Evolutionary conservation across 2,329 filamentous ascomycete species (phyloP), one percentile per base, ranked within the genome.

Genomic region (Pseudogymnoascus sp.): DNA sequence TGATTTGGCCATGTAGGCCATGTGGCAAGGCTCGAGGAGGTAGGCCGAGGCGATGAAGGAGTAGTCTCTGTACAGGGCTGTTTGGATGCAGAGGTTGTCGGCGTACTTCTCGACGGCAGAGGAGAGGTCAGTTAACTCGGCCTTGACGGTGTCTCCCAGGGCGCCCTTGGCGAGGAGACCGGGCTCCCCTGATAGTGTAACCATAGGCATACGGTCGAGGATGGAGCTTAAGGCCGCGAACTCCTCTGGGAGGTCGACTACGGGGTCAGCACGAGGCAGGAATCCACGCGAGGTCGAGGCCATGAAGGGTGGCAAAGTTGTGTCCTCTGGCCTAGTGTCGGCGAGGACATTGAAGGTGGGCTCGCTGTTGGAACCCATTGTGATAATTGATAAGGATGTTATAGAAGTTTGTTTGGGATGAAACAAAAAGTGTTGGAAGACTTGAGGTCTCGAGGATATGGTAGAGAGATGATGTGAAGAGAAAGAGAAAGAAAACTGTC

Each of bases 11-110:
- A 88, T 70, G 71, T 86, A 87, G 40, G 82, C 83, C 77, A 91
- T 82, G 76, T 95, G 93, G 75, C 93, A 97, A 10, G 93, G 93
- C 79, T 97, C 93, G 31, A 97, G 85, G 31, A 97, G 80, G 74
- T 96, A 96, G 0, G 91, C 90, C 24, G 90, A 96, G 4, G 92
- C 89, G 31, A 96, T 78, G 80, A 96, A 97, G 13, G 89, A 90
- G 75, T 96, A 97, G 78, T 97, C 93, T 19, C 93, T 83, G 75
- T 96, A 96, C 59, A 96, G 78, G 35, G 92, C 92, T 70, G 93
- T 95, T 80, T 96, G 86, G 64, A 91, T 78, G 14, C 88, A 88
- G 40, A 93, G 81, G 76, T 96, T 87, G 65, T 86, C 79, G 69
- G 83, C 80, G 69, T 89, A 88, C 75, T 85, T 85, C 71, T 95